Evolutionary conservation across 148 eudicot genomes (phyloP).

Genomic region (Rhododendron griersonianum): DNA sequence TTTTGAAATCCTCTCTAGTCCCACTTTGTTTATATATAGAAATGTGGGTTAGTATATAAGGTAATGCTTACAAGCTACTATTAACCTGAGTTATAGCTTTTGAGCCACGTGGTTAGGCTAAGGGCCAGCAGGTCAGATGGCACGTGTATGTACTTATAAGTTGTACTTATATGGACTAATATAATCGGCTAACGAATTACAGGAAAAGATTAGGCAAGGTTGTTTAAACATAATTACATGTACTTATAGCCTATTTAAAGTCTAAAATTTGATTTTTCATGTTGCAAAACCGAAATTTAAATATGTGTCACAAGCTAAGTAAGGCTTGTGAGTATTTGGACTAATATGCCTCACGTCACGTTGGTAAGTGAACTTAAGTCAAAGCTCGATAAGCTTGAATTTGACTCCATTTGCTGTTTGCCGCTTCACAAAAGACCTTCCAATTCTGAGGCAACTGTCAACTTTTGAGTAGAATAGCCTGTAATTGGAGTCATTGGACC

Average conservation of each 20-base stretch:
- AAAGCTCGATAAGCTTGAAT: conserved; percentile 5
- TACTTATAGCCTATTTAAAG: not conserved
- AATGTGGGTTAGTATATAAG: too few species aligned
- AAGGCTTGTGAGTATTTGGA: not conserved
- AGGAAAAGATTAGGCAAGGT: not conserved
- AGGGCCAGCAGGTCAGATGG: too few species aligned
- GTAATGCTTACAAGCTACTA: too few species aligned
- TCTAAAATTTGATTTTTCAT: not conserved
- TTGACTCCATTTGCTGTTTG: not conserved
- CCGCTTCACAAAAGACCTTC: not conserved
- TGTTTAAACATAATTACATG: not conserved
- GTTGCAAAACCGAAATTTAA: not conserved
- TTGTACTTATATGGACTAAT: not conserved
- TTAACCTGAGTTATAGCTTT: too few species aligned
- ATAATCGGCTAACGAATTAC: not conserved
- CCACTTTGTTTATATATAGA: too few species aligned
- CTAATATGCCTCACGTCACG: not conserved
- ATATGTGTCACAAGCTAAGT: not conserved
- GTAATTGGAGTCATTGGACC: not conserved
- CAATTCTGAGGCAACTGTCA: not conserved
- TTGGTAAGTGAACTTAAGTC: not conserved
- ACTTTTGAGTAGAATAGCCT: not conserved
- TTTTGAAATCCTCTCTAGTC: too few species aligned
- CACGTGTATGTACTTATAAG: too few species aligned
- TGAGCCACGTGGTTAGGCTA: too few species aligned